A percentile compares a stretch with the other conserved stretches of the same genome.
phyloP scores from a whole-genome alignment of 345 rosid species.

The Eucalyptus erythrocorys region DNA sequence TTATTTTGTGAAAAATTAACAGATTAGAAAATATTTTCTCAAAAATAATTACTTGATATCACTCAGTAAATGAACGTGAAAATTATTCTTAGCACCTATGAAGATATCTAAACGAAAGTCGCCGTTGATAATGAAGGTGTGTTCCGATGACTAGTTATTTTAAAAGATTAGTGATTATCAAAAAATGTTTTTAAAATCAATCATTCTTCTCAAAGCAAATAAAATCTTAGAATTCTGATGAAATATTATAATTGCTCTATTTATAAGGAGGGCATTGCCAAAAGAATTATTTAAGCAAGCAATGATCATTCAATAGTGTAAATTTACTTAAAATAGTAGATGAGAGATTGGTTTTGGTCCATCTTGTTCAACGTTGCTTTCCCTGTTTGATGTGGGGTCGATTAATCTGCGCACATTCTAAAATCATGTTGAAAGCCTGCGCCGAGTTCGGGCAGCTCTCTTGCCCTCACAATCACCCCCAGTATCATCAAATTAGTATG shows the following conservation, averaged over 20 bases:
- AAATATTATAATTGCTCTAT: background rate
- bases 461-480: background rate
- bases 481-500: background rate
- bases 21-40: rapidly evolving
- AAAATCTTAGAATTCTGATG: background rate
- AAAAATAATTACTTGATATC: background rate
- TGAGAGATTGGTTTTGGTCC: no score
- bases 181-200: background rate
- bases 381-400: background rate
- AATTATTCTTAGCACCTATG: background rate
- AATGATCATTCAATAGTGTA: background rate
- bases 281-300: background rate
- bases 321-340: background rate
- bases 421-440: background rate
- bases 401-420: background rate
- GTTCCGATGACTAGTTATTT: background rate
- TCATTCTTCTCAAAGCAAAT: background rate
- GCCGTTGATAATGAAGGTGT: rapidly evolving
- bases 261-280: background rate
- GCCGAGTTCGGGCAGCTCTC: background rate
- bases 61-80: background rate
- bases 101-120: background rate
- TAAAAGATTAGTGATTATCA: background rate
- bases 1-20: rapidly evolving
- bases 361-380: background rate